phyloP scores from a whole-genome alignment of 78 protist genomes.

The Dictyostelium purpureum region DNA sequence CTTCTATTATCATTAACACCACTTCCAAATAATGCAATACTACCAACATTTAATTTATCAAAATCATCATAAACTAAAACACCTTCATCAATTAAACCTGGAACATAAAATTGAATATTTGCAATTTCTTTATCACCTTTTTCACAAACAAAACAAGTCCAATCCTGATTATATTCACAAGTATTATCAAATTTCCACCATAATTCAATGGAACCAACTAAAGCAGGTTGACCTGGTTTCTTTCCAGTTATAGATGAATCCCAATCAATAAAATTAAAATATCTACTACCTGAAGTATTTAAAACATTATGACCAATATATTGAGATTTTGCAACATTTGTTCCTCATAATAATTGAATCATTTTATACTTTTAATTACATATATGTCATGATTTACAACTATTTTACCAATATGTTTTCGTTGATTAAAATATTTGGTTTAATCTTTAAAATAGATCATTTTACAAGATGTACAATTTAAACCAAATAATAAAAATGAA shows the following conservation, averaged over 20 bases:
- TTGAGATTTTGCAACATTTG: slow-evolving; percentile 2
- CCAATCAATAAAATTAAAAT: slow-evolving; percentile 50
- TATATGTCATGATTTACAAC: too few species aligned
- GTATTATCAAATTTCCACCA: slow-evolving; percentile 76
- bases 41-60: not conserved
- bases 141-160: slow-evolving; percentile 31
- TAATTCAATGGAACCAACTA: slow-evolving; percentile 21
- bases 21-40: slow-evolving; percentile 2
- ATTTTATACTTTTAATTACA: too few species aligned
- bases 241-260: slow-evolving; percentile 19
- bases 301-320: slow-evolving; percentile 26
- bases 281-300: slow-evolving; percentile 27
- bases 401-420: too few species aligned
- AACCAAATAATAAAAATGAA: too few species aligned
- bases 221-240: not conserved
- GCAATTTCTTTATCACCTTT: not conserved
- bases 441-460: too few species aligned
- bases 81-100: not conserved
- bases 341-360: too few species aligned
- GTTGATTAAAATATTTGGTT: too few species aligned
- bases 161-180: not conserved
- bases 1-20: slow-evolving; percentile 17
- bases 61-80: not conserved
- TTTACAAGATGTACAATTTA: too few species aligned
- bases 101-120: slow-evolving; percentile 6